Base-by-base conservation (phyloP, 495 filamentous ascomycete species). In the Bacidia rubella region DNA sequence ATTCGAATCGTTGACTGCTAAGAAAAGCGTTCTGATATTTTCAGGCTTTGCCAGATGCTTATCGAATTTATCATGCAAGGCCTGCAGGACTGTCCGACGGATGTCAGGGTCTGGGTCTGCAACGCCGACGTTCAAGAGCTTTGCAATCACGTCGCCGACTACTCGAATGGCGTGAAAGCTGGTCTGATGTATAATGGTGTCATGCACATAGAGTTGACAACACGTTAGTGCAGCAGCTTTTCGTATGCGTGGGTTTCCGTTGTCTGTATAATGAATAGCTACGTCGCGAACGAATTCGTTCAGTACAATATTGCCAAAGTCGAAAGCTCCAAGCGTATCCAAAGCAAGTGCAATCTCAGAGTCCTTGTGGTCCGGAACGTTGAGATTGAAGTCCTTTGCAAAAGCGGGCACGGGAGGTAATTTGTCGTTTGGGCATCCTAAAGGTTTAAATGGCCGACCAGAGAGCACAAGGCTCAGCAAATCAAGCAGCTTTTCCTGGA, bases 221-320 rank as follows among this genome's bases (percentile, higher is more conserved):
- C 93, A 96, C 22, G 93, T 99, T 53, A 99, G 74, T 27, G 93
- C 90, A 11, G 92, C 88, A 11, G 90, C 90, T 64, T 94, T 90
- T 52, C 92, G 82, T 51, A 96, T 94, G 53, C 93, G 86, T 0
- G 87, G 78, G 61, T 94, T 93, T 54, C 95, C 89, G 53, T 90
- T 90, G 61, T 97, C 90, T 48, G 96, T 90, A 56, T 93, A 99
- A 64, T 87, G 90, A 61, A 99, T 94, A 3, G 93, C 93, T 51
- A 97, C 92, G 65, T 99, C 92, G 23, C 92, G 87, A 39, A 97
- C 92, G 56, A 99, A 99, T 60, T 99, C 92, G 58, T 99, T 99
- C 12, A 99, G 68, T 21, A 95, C 83, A 60, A 62, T 68, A 73
- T 76, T 78, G 52, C 81, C 81, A 64, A 99, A 99, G 60, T 99